Evolutionary conservation across 2,329 filamentous ascomycete species (phyloP).

Genomic region (Fusarium begoniae): DNA sequence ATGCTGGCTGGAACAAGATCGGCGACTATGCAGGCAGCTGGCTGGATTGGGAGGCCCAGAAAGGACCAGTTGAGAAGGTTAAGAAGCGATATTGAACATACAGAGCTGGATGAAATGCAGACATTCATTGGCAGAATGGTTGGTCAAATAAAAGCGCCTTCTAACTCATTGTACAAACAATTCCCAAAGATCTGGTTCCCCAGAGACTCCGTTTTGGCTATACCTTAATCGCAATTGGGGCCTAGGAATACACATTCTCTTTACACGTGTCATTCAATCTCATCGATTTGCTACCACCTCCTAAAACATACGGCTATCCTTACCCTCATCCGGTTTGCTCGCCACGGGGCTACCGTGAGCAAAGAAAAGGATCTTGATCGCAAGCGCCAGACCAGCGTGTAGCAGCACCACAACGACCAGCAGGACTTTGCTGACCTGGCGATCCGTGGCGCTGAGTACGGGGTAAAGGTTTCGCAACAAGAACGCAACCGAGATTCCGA

Average conservation of each 20-base stretch:
- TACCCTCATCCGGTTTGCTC: conserved; percentile 50
- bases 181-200: conserved; percentile 11
- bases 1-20: conserved; percentile 77
- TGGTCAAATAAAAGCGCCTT: conserved; percentile 30
- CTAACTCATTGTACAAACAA: conserved; percentile 38
- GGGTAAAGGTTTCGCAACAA: conserved; percentile 88
- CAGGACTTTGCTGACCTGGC: conserved; percentile 88
- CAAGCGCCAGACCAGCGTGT: conserved; percentile 88
- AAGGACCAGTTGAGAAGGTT: conserved; percentile 63
- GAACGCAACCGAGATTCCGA: conserved; percentile 84
- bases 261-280: conserved; percentile 23
- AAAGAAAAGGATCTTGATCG: conserved; percentile 98
- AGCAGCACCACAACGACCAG: conserved; percentile 84
- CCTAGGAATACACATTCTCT: conserved; percentile 24
- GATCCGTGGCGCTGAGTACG: conserved; percentile 90
- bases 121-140: not conserved
- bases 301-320: conserved; percentile 33
- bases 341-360: conserved; percentile 72
- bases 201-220: conserved; percentile 27
- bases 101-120: not conserved
- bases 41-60: conserved; percentile 82
- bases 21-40: conserved; percentile 80
- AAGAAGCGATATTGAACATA: not conserved
- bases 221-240: not conserved
- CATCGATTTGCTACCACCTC: not conserved